A percentile compares a stretch with the other conserved stretches of the same genome.
Conservation (phyloP, 768 basidiomycete species). For the Coprinellus micaceus region DNA sequence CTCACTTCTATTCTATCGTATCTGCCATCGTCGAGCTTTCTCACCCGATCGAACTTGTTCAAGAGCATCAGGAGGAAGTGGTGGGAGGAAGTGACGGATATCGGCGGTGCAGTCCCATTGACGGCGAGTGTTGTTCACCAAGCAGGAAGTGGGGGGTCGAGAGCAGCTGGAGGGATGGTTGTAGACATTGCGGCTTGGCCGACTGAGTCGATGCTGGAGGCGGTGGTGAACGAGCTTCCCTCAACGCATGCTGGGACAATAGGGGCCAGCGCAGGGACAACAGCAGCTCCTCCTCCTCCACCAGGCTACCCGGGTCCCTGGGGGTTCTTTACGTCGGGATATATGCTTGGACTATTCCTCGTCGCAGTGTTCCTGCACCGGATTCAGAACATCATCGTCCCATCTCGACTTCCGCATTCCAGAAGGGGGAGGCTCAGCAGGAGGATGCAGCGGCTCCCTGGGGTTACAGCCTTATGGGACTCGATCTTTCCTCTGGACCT, state of each 20-base stretch:
- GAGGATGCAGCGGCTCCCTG: slow-evolving; percentile 23
- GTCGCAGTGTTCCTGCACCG: slow-evolving; percentile 71
- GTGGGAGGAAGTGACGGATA: slow-evolving; percentile 13
- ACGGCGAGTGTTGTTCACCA: background rate
- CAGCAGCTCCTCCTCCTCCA: background rate
- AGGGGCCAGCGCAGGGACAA: background rate
- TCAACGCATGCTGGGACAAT: slow-evolving; percentile 7
- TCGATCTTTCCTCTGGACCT: slow-evolving; percentile 63
- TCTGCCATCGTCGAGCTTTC: slow-evolving; percentile 19
- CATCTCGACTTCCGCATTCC: slow-evolving; percentile 40
- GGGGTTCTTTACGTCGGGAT: slow-evolving; percentile 72
- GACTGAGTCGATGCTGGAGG: slow-evolving; percentile 11
- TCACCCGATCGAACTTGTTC: slow-evolving; percentile 15
- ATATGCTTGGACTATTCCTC: slow-evolving; percentile 61
- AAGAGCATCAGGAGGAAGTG: slow-evolving; percentile 2
- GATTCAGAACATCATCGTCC: slow-evolving; percentile 75
- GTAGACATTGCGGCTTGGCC: slow-evolving; percentile 7
- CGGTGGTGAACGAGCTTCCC: slow-evolving; percentile 12
- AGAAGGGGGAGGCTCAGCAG: slow-evolving; percentile 16
- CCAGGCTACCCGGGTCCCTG: slow-evolving; percentile 53
- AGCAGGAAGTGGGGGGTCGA: background rate
- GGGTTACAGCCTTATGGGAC: slow-evolving; percentile 28
- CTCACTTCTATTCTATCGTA: slow-evolving; percentile 36
- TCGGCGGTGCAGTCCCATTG: slow-evolving; percentile 13
- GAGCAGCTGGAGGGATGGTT: background rate